Percentiles rank a stretch among this genome's conserved stretches.
These are phyloP conservation scores for Trametes polyzona DNA, from an alignment of 1,284 basidiomycete genomes.

Conservation along the genomic window DNA sequence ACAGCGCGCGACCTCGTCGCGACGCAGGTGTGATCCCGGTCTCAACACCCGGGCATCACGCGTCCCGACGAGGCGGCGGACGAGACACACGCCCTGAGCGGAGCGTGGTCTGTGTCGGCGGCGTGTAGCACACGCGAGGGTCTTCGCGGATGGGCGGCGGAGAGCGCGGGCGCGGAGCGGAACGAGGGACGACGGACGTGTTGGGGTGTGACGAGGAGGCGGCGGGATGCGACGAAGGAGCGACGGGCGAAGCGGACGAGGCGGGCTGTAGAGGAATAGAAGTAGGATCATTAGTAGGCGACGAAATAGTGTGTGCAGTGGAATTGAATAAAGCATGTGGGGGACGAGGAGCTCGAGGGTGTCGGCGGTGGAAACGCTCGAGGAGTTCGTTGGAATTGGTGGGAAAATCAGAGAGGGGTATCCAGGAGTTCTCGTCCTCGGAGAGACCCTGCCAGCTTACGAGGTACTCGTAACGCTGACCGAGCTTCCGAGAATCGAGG, in stretches of 20 bases:
- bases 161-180: slow-evolving; percentile 3
- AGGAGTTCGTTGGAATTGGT: slow-evolving; percentile 34
- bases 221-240: not conserved
- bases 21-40: not conserved
- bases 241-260: not conserved
- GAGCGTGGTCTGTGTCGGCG: slow-evolving; percentile 16
- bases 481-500: slow-evolving; percentile 34
- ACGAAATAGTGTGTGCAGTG: too few relatives aligned
- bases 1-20: not conserved
- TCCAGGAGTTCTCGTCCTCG: slow-evolving; percentile 35
- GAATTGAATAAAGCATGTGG: slow-evolving; percentile 4
- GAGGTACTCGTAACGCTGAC: slow-evolving; percentile 39
- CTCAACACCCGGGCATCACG: slow-evolving; percentile 7
- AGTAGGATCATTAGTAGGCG: not conserved
- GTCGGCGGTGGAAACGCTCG: slow-evolving; percentile 38
- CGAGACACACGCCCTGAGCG: slow-evolving; percentile 12
- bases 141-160: not conserved
- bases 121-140: slow-evolving; percentile 8
- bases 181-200: slow-evolving; percentile 2
- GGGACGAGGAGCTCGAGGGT: slow-evolving; percentile 35
- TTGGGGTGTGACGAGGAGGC: not conserved
- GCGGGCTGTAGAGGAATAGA: not conserved
- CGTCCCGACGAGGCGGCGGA: slow-evolving; percentile 7
- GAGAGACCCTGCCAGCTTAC: slow-evolving; percentile 30
- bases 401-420: slow-evolving; percentile 39